phyloP scores from a whole-genome alignment of 1,284 basidiomycete genomes.

The Thecaphora thlaspeos region DNA sequence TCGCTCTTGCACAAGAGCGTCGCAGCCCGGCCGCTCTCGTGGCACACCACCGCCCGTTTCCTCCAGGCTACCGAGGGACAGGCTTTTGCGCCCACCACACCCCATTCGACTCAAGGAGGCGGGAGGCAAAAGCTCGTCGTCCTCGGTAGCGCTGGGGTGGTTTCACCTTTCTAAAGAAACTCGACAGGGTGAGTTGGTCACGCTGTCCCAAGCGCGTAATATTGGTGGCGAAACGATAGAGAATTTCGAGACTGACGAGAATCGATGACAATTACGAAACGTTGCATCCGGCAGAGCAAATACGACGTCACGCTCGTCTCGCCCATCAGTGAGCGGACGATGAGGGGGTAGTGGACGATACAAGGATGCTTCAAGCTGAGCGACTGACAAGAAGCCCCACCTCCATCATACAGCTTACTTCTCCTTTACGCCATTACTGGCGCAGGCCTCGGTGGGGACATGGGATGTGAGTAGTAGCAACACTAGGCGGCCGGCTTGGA shows the following conservation, averaged over 20 bases:
- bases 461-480: constrained; percentile 11
- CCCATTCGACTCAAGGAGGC: too few species aligned
- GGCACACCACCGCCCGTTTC: too few species aligned
- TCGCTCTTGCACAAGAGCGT: too few species aligned
- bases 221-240: background rate
- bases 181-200: constrained; percentile 8
- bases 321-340: constrained; percentile 51
- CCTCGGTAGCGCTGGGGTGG: constrained; percentile 80
- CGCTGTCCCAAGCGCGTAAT: background rate
- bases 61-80: too few species aligned
- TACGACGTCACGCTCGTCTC: constrained; percentile 31
- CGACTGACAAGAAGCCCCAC: too few species aligned
- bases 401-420: constrained; percentile 17
- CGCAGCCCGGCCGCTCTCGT: too few species aligned
- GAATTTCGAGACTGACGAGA: too few species aligned
- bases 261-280: too few species aligned
- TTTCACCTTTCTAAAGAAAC: constrained; percentile 59
- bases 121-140: constrained; percentile 71
- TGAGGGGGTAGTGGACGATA: too few species aligned
- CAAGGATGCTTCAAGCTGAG: too few species aligned
- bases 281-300: background rate
- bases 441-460: constrained; percentile 58
- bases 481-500: constrained; percentile 38
- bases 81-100: too few species aligned
- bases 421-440: constrained; percentile 33